Evolutionary conservation across 1,284 basidiomycete species (phyloP), one percentile per base, ranked within the genome.

Genomic region (Fistulina hepatica): DNA sequence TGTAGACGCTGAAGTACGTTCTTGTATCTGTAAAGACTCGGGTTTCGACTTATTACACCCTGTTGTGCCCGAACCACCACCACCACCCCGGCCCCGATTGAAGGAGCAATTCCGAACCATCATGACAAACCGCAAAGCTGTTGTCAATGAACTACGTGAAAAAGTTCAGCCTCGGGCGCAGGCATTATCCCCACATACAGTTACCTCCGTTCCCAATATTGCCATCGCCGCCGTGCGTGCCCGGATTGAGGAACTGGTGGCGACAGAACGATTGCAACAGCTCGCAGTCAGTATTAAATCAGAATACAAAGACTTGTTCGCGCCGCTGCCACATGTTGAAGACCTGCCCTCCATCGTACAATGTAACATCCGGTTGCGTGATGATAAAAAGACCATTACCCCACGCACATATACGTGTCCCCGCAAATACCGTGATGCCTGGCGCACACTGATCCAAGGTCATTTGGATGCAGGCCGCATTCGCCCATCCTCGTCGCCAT

Each of bases 381-480:
- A 49, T n/a, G 9, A 9, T 9, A n/a, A 25, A 9, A 9, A 9
- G 9, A 15, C 17, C 9, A 10, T 42, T n/a, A 13, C 38, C 10
- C 23, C 20, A 8, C 24, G 36, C 6, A 21, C 36, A 4, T 42
- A 42, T 21, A 20, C 12, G 4, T 37, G 36, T 19, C 41, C 41
- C 8, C 36, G 37, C 1, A 42, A 42, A 20, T 42, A 39, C 17
- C 11, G 22, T 2, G 37, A 42, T 4, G 37, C 41, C 2, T 42
- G 41, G 37, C 22, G 31, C 9, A 44, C 33, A 2, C 34, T 48
- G 7, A 41, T 44, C 1, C 31, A 45, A 12, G 32, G 36, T 10
- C 52, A 56, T 28, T 33, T 59, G 1, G 51, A 51, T 0, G 50
- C 53, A 0, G 59, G 60, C 0, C 44, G 52, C 3, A 60, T 63